A percentile compares a stretch with the other conserved stretches of the same genome.
Conservation (phyloP, 305 asterid genomes). For the Fraxinus floribunda region DNA sequence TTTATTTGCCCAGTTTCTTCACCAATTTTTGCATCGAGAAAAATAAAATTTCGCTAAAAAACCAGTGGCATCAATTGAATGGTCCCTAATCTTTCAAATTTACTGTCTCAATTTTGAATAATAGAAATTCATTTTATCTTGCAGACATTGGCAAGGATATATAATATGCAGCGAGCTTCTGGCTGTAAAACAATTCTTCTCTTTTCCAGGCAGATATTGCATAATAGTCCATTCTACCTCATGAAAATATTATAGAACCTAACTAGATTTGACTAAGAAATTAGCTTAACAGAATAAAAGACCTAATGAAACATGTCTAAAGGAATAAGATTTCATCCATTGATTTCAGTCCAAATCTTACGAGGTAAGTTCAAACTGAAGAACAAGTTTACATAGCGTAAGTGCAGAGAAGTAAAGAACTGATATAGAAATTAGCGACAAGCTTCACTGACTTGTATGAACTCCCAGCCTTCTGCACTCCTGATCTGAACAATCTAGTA, state of each 20-base stretch:
- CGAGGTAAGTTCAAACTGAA: neutral
- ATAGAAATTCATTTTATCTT: slow-evolving; percentile 1
- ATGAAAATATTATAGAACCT: neutral
- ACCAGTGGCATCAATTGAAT: neutral
- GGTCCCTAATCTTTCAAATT: neutral
- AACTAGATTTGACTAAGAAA: neutral
- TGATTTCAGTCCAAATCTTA: slow-evolving; percentile 10
- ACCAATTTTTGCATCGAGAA: slow-evolving; percentile 1
- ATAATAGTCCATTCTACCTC: neutral
- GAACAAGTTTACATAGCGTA: neutral
- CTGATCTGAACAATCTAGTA: slow-evolving; percentile 65
- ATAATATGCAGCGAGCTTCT: slow-evolving; percentile 13
- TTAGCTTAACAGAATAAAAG: neutral
- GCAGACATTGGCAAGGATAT: neutral
- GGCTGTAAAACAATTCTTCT: neutral
- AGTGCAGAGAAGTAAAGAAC: slow-evolving; percentile 10
- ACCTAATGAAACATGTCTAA: neutral
- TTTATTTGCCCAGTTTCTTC: neutral
- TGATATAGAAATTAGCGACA: slow-evolving; percentile 6
- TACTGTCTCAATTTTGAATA: neutral
- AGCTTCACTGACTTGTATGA: slow-evolving; percentile 50
- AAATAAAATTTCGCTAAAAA: slow-evolving; percentile 16
- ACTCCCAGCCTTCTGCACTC: slow-evolving; percentile 67
- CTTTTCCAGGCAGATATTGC: neutral
- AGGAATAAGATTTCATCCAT: neutral